Evolutionary conservation across 163 green algal genomes (phyloP), one percentile per base, ranked within the genome.

Genomic region (Trebouxiophyceae sp.): DNA sequence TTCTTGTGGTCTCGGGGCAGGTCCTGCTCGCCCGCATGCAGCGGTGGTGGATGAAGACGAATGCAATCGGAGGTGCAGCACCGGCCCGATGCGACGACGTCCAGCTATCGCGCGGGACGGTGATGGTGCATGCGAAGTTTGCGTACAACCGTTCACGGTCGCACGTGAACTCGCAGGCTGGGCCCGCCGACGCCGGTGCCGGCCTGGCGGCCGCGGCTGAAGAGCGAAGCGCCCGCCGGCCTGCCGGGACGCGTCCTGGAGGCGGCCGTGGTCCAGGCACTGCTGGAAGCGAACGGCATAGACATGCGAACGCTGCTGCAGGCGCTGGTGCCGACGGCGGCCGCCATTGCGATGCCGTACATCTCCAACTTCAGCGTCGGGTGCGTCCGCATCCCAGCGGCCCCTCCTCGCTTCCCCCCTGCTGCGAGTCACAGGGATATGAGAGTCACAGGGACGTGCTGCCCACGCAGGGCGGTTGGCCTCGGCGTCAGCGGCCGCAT

Each of bases 311-410:
- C 84, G 55, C 70, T 92, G 33, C 63, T 95, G 45, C 73, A 77
- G 33, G 69, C 70, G 8, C 70, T 95, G 1, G 78, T 95, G 7
- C 60, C 65, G 22, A 74, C 84, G 6, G 88, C 86, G 5, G 78
- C 84, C 1, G 68, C 69, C n/a, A 64, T 89, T 24, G 88, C 91
- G 22, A 32, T 83, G 6, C 80, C 91, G 0, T 83, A 83, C 22
- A 95, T 96, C 31, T 96, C 86, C 0, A 62, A 74, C 2, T 97
- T 93, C 67, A 66, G 87, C 54, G 92, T 98, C 12, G 91, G 89
- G 84, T 92, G 39, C 44, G 61, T 24, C 2, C 5, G 19, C 7
- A 30, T 29, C 7, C n/a, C 54, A 29, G 54, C n/a, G 16, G 19
- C 19, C n/a, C 54, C n/a, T 29, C 22, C 54, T 29, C 19, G 19